phyloP scores from a whole-genome alignment of 768 basidiomycete species.

The Steccherinum ochraceum region DNA sequence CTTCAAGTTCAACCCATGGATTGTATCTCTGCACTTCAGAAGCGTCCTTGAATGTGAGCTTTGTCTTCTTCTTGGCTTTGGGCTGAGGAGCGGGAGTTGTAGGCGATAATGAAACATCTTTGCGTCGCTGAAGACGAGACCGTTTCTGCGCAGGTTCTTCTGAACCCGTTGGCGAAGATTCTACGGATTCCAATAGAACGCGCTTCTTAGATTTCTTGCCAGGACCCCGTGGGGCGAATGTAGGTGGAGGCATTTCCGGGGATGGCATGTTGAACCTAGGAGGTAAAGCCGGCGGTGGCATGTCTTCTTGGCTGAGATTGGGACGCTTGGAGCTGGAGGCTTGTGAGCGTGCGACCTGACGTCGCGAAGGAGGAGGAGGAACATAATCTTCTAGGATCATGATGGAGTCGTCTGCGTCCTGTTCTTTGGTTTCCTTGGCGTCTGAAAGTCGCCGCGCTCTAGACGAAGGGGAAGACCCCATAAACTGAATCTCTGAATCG shows the following conservation, averaged over 20 bases:
- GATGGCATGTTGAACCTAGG: constrained; percentile 17
- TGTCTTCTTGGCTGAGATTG: constrained; percentile 9
- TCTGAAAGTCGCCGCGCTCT: too few relatives aligned
- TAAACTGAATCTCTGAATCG: constrained; percentile 38
- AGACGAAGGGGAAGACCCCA: constrained; percentile 41
- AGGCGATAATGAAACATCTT: constrained; percentile 7
- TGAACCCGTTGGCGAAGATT: constrained; percentile 24
- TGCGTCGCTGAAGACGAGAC: constrained; percentile 20
- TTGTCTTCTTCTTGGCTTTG: constrained; percentile 21
- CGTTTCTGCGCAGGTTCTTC: constrained; percentile 27
- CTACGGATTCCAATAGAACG: constrained; percentile 10
- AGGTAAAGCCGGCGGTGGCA: constrained; percentile 32
- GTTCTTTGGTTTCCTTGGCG: too few relatives aligned
- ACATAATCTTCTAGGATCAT: neutral
- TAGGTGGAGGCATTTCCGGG: constrained; percentile 25
- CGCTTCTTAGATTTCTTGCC: constrained; percentile 26
- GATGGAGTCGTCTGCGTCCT: neutral
- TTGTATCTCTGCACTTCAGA: constrained; percentile 31
- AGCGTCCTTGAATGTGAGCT: constrained; percentile 22
- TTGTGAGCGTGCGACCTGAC: neutral
- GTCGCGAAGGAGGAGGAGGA: neutral
- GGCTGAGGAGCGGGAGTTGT: constrained; percentile 12
- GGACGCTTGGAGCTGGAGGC: neutral
- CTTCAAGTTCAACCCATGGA: constrained; percentile 61
- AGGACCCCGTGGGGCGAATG: constrained; percentile 40